phyloP scores from a whole-genome alignment of 2,329 filamentous ascomycete species.

The Hortaea werneckii region DNA sequence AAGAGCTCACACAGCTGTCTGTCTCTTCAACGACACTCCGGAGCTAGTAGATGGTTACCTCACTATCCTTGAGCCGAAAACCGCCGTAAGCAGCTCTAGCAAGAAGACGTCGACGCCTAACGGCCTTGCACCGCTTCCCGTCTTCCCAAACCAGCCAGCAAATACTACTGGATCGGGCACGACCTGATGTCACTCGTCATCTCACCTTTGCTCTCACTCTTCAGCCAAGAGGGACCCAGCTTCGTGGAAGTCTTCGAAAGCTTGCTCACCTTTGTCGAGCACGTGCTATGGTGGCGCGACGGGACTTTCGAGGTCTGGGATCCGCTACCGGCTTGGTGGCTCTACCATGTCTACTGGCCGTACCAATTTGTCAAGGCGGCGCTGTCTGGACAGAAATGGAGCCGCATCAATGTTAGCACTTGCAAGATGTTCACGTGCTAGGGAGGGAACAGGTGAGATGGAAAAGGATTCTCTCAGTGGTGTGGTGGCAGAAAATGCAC shows the following conservation, averaged over 20 bases:
- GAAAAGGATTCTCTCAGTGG: too few relatives aligned
- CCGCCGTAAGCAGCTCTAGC: constrained; percentile 12
- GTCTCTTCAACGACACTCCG: constrained; percentile 43
- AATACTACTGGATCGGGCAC: constrained; percentile 58
- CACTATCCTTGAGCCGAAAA: constrained; percentile 29
- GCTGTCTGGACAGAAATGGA: constrained; percentile 45
- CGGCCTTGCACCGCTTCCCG: constrained; percentile 3
- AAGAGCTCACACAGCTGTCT: constrained; percentile 56
- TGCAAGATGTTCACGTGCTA: constrained; percentile 44
- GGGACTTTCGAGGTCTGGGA: constrained; percentile 41
- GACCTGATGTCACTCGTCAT: constrained; percentile 48
- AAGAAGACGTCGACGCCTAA: constrained; percentile 9
- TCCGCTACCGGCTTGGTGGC: constrained; percentile 40
- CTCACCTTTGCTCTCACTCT: constrained; percentile 34
- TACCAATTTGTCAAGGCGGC: constrained; percentile 40
- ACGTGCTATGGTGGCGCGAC: constrained; percentile 40
- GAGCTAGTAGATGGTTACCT: constrained; percentile 45
- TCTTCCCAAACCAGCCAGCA: constrained; percentile 11
- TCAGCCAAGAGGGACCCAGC: constrained; percentile 18
- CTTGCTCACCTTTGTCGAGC: constrained; percentile 27
- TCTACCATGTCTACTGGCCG: constrained; percentile 47
- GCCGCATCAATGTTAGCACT: constrained; percentile 58
- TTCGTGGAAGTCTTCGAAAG: constrained; percentile 16
- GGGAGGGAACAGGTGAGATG: background rate
- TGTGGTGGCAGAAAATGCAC: too few relatives aligned